Base-by-base conservation (phyloP, 345 rosid species). In the Heritiera fomes region DNA sequence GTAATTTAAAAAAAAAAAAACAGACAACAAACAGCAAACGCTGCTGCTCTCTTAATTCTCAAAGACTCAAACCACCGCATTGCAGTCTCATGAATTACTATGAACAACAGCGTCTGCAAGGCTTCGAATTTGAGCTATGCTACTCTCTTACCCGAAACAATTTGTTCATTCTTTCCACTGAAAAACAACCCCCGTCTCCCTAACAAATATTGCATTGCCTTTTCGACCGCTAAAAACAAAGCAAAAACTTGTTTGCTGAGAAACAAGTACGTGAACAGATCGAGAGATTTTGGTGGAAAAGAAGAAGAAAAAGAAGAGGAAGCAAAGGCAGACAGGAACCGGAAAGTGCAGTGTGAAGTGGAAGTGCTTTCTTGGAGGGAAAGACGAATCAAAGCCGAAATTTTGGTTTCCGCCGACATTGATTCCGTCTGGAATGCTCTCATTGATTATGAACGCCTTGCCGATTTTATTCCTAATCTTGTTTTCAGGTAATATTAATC, bases 291-390 rank as follows among this genome's bases (percentile, higher is more conserved):
- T 50, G 79, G 43, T 7, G 90, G 74, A 61, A 78, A 58, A 10
- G 87, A 75, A 20, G 87, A 87, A 40, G 89, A 78, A 71, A 83
- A 77, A 41, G 90, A 80, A 53, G 87, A 86, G 71, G 87, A 89
- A 53, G 7, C 68, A 5, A 34, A 32, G 5, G n/a, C 68, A 13
- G 78, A 61, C 86, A 85, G 80, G 87, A 90, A 47, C 40, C 47
- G 49, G 64, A 87, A 83, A 77, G 98, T 95, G 75, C 73, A 83
- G 5, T 93, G 96, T 46, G 90, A 91, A 79, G 95, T 93, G 46
- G 91, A 93, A 78, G 98, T 95, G 79, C 76, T 95, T 38, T 93
- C 98, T 7, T 95, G 99, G 98, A 86, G 99, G 73, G 99, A 93
- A 76, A 83, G 99, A 67, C 88, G 93, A 80, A 87, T 95, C 70